These are phyloP conservation scores for Russula earlei DNA, from an alignment of 768 basidiomycete species.

Conservation along the genomic window DNA sequence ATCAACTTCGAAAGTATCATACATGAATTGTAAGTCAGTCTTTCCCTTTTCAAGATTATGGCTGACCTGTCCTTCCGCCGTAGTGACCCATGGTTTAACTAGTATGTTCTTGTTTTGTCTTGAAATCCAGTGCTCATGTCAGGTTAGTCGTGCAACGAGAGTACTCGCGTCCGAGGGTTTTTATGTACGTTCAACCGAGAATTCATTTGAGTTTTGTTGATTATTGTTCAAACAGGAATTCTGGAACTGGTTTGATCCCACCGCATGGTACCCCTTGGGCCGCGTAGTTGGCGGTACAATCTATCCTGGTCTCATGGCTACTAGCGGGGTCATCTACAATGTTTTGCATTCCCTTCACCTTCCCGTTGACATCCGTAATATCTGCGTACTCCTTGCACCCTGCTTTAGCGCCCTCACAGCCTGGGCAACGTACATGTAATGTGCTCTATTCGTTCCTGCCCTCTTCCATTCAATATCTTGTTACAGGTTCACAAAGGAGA, in stretches of 20 bases:
- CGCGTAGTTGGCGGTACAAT: slow-evolving; percentile 98
- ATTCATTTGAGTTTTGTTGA: not conserved
- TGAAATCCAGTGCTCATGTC: not conserved
- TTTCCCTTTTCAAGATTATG: not conserved
- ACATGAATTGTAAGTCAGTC: slow-evolving; percentile 83
- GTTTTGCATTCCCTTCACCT: slow-evolving; percentile 79
- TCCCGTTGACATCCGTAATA: slow-evolving; percentile 94
- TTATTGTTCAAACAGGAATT: slow-evolving; percentile 55
- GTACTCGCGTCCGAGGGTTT: slow-evolving; percentile 90
- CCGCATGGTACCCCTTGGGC: slow-evolving; percentile 98
- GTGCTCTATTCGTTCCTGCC: not conserved
- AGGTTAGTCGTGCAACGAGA: slow-evolving; percentile 78
- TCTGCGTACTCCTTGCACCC: slow-evolving; percentile 94
- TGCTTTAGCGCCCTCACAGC: slow-evolving; percentile 96
- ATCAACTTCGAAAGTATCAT: slow-evolving; percentile 98
- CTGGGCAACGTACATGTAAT: slow-evolving; percentile 89
- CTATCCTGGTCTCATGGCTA: slow-evolving; percentile 97
- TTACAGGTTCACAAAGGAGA: slow-evolving; percentile 85
- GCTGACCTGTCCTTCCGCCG: not conserved
- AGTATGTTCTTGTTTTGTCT: slow-evolving; percentile 45
- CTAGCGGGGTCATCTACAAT: slow-evolving; percentile 95
- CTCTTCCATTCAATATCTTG: not conserved
- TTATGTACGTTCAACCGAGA: slow-evolving; percentile 54
- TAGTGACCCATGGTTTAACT: slow-evolving; percentile 99
- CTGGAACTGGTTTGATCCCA: slow-evolving; percentile 99